A percentile compares a stretch with the other conserved stretches of the same genome.
phyloP scores from a whole-genome alignment of 441 rosid genomes.

The Adansonia madagascariensis region DNA sequence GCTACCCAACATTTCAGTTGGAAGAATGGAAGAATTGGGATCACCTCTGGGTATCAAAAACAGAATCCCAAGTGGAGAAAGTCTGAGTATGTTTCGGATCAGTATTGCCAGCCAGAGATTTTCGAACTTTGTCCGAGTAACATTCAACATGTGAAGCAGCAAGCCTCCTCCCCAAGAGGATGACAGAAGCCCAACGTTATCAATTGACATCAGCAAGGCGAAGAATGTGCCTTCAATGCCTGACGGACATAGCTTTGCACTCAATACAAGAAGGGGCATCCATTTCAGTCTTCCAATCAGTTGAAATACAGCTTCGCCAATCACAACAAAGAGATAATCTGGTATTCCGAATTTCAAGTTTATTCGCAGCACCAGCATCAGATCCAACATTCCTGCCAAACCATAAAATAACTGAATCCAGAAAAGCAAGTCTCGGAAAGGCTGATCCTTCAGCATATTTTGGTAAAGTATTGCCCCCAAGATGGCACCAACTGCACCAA shows the following conservation, averaged over 20 bases:
- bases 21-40: slow-evolving; percentile 56
- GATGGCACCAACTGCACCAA: slow-evolving; percentile 81
- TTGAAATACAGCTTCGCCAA: slow-evolving; percentile 66
- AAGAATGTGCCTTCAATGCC: slow-evolving; percentile 97
- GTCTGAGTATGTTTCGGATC: slow-evolving; percentile 69
- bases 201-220: slow-evolving; percentile 92
- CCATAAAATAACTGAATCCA: slow-evolving; percentile 88
- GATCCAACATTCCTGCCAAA: slow-evolving; percentile 85
- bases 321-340: slow-evolving; percentile 70
- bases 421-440: slow-evolving; percentile 65
- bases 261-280: slow-evolving; percentile 95
- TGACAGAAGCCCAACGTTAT: slow-evolving; percentile 71
- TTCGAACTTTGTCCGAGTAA: slow-evolving; percentile 62
- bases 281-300: slow-evolving; percentile 74
- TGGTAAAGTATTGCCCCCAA: slow-evolving; percentile 83
- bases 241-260: slow-evolving; percentile 84
- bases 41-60: slow-evolving; percentile 71
- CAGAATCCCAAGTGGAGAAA: slow-evolving; percentile 65
- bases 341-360: slow-evolving; percentile 75
- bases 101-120: slow-evolving; percentile 86
- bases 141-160: slow-evolving; percentile 64
- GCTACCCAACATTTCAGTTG: slow-evolving; percentile 42
- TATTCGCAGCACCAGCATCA: slow-evolving; percentile 72
- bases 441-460: slow-evolving; percentile 66
- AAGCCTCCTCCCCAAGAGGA: slow-evolving; percentile 92